Base-by-base conservation (phyloP, 1,284 basidiomycete genomes). In the Hypsizygus ulmarius region DNA sequence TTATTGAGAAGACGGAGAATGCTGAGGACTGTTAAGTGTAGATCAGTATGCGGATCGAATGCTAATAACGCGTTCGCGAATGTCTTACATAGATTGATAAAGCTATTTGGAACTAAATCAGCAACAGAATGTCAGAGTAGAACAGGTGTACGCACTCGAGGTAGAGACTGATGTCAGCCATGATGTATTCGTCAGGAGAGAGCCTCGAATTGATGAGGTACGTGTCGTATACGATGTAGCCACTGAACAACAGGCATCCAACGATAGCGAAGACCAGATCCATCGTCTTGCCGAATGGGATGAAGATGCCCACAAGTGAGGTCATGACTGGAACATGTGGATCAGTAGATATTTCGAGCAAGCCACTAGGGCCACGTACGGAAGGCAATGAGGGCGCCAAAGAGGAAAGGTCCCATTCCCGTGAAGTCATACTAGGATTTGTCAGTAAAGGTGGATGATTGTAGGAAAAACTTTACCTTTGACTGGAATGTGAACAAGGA, bases 401-500 rank as follows among this genome's bases (percentile, higher is more conserved):
- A 93, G 15, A 95, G 71, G 81, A 84, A 94, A 1, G 90, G 84
- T 0, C 83, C 90, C 73, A 94, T 78, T 42, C 87, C 85, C 30
- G 81, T 82, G 67, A 96, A 93, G 67, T 95, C 90, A 68, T 90
- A 93, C 83, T 91, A 1, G 33, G 32, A 28, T 10, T 43, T 28
- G 33, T 47, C 2, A 50, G 50, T 25, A 41, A n/a, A n/a, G n/a
- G n/a, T n/a, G n/a, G n/a, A n/a, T n/a, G n/a, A n/a, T n/a, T n/a
- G n/a, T n/a, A n/a, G n/a, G n/a, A 3, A 7, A 16, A 18, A 48
- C 15, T 11, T 30, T 54, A 83, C 85, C 72, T 90, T 90, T 45
- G 86, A 87, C 63, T 91, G 89, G 58, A 89, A 72, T 1, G 92
- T 95, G 70, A 93, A 95, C 44, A 94, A 65, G 0, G 90, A 92